Conservation (phyloP, 129 eudicot genomes). For the Flaveria trinervia region DNA sequence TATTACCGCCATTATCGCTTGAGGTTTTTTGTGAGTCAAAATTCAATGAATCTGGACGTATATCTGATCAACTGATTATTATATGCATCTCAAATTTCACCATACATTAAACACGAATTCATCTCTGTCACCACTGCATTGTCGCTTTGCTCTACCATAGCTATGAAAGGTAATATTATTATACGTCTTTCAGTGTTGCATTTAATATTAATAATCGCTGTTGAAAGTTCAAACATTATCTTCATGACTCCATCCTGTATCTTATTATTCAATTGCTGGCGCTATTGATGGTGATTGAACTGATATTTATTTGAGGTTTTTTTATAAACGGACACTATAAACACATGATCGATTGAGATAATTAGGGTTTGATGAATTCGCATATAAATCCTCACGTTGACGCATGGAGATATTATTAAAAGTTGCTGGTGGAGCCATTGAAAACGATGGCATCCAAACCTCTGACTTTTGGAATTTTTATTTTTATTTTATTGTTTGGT, state of each 20-base stretch:
- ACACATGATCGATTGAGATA: conserved; percentile 10
- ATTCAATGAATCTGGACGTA: conserved; percentile 41
- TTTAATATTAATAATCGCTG: background rate
- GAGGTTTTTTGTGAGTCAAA: conserved; percentile 8
- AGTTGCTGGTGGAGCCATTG: conserved; percentile 34
- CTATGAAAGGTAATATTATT: conserved; percentile 25
- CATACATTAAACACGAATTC: conserved; percentile 8
- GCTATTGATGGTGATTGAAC: conserved; percentile 29
- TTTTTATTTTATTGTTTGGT: background rate
- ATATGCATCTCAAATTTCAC: background rate
- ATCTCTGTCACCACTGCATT: conserved; percentile 24
- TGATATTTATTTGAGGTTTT: conserved; percentile 9
- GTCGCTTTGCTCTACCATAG: conserved; percentile 31
- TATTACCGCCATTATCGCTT: conserved; percentile 31
- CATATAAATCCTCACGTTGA: conserved; percentile 22
- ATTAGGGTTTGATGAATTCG: background rate
- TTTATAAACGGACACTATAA: background rate
- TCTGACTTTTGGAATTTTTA: conserved; percentile 28
- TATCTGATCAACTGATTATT: background rate
- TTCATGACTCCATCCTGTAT: background rate
- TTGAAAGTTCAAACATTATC: no score
- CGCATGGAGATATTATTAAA: conserved; percentile 12
- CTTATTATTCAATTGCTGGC: conserved; percentile 19
- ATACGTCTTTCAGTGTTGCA: background rate
- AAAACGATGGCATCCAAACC: conserved; percentile 17